phyloP scores from a whole-genome alignment of 2,329 filamentous ascomycete species.

The Gaeumannomyces sp. region DNA sequence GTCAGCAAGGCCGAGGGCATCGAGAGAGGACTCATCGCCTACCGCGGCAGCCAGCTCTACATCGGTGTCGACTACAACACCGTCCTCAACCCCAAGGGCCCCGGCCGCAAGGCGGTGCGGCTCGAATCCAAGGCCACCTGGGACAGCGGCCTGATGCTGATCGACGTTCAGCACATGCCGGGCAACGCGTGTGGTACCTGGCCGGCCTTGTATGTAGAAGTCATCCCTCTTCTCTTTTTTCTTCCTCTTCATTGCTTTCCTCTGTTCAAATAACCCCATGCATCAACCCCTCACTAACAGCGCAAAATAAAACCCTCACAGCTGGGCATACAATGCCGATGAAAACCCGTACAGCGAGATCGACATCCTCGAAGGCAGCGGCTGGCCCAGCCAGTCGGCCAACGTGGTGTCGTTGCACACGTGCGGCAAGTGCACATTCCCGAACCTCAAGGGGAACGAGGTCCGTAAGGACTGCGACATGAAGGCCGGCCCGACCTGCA shows the following conservation, averaged over 20 bases:
- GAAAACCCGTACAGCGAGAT: slow-evolving; percentile 47
- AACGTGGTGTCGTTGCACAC: slow-evolving; percentile 46
- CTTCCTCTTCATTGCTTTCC: neutral
- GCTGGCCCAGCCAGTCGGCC: slow-evolving; percentile 26
- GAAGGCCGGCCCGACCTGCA: slow-evolving; percentile 14
- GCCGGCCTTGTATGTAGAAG: slow-evolving; percentile 35
- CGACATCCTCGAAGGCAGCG: slow-evolving; percentile 49
- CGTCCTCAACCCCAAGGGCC: slow-evolving; percentile 27
- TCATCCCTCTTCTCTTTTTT: neutral
- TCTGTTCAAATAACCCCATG: too few species aligned
- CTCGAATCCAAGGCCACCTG: slow-evolving; percentile 39
- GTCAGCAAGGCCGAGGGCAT: slow-evolving; percentile 30
- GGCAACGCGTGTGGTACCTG: slow-evolving; percentile 41
- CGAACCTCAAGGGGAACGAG: slow-evolving; percentile 13
- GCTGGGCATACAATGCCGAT: slow-evolving; percentile 24
- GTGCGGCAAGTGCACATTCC: slow-evolving; percentile 35
- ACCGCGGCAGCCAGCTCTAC: slow-evolving; percentile 28
- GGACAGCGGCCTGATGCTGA: slow-evolving; percentile 37
- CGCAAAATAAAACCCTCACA: neutral
- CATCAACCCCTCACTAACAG: too few species aligned
- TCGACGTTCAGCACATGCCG: slow-evolving; percentile 44
- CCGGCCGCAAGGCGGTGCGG: slow-evolving; percentile 35
- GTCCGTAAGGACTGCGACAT: slow-evolving; percentile 16
- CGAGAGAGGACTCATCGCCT: slow-evolving; percentile 33
- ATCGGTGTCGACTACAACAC: slow-evolving; percentile 37